Conservation (phyloP, 2,329 filamentous ascomycete genomes). For the Dothiorella sarmentorum region DNA sequence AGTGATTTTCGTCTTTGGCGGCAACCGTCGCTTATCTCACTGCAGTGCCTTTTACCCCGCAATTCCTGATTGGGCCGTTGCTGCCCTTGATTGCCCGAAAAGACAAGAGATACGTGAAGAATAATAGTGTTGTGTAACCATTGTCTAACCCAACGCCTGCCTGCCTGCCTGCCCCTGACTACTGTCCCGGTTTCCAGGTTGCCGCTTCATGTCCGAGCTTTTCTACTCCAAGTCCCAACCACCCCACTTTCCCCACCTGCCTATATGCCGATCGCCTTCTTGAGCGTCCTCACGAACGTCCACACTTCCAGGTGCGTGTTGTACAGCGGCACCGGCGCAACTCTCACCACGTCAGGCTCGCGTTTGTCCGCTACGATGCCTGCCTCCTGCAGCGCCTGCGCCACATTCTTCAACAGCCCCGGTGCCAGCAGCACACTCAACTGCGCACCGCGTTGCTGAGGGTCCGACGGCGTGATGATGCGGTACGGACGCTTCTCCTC, state of each 20-base stretch:
- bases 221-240: background rate
- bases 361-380: slow-evolving; percentile 19
- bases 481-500: slow-evolving; percentile 23
- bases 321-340: slow-evolving; percentile 20
- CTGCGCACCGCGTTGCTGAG: slow-evolving; percentile 63
- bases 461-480: slow-evolving; percentile 62
- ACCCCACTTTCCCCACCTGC: no score
- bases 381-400: slow-evolving; percentile 1
- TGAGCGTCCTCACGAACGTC: slow-evolving; percentile 2
- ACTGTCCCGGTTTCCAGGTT: background rate
- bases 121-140: background rate
- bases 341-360: slow-evolving; percentile 18
- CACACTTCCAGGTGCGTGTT: slow-evolving; percentile 14
- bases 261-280: background rate
- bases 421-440: slow-evolving; percentile 58
- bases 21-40: slow-evolving; percentile 1
- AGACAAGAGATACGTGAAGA: no score
- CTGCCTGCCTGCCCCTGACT: no score
- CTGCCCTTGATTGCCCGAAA: background rate
- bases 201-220: background rate
- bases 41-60: background rate
- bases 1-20: background rate
- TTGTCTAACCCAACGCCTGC: no score
- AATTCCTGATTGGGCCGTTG: background rate
- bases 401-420: slow-evolving; percentile 16